These are phyloP conservation scores for Agaricus blazei DNA, from an alignment of 768 basidiomycete species.

Conservation along the genomic window DNA sequence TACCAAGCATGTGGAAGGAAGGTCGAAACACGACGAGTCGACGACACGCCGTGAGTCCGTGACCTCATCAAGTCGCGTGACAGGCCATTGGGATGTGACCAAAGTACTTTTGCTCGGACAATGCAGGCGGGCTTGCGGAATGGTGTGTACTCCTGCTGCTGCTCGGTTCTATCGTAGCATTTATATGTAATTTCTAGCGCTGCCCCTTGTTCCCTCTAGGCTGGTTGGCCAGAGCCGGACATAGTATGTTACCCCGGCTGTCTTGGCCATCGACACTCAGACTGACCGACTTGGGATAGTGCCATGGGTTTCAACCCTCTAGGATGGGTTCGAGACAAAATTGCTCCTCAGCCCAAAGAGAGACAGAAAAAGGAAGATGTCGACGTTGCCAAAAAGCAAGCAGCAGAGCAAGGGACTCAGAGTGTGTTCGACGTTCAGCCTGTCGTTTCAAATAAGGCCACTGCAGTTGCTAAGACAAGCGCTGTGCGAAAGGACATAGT, in stretches of 20 bases:
- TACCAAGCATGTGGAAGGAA: constrained; percentile 40
- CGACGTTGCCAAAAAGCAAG: constrained; percentile 38
- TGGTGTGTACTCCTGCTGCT: constrained; percentile 14
- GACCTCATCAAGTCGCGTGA: constrained; percentile 1
- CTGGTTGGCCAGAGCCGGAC: neutral
- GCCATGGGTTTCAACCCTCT: constrained; percentile 54
- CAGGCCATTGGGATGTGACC: constrained; percentile 1
- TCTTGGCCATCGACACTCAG: neutral
- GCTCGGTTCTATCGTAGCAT: no score
- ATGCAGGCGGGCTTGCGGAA: constrained; percentile 26
- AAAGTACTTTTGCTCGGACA: constrained; percentile 10
- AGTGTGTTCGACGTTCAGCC: constrained; percentile 46
- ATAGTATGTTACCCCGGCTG: constrained; percentile 11
- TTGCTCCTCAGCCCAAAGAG: constrained; percentile 44
- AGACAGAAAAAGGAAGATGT: constrained; percentile 40
- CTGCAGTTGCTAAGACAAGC: constrained; percentile 9
- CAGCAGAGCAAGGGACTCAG: constrained; percentile 36
- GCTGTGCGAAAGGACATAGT: constrained; percentile 7
- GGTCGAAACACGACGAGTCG: no score
- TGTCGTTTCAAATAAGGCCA: constrained; percentile 17
- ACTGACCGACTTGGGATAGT: constrained; percentile 14
- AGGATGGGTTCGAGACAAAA: constrained; percentile 58
- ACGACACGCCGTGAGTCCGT: no score
- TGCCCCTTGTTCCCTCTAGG: constrained; percentile 12
- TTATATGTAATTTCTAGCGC: constrained; percentile 12